Conservation (phyloP, 2,329 filamentous ascomycete genomes). For the Aspergillus brunneoviolaceus region DNA sequence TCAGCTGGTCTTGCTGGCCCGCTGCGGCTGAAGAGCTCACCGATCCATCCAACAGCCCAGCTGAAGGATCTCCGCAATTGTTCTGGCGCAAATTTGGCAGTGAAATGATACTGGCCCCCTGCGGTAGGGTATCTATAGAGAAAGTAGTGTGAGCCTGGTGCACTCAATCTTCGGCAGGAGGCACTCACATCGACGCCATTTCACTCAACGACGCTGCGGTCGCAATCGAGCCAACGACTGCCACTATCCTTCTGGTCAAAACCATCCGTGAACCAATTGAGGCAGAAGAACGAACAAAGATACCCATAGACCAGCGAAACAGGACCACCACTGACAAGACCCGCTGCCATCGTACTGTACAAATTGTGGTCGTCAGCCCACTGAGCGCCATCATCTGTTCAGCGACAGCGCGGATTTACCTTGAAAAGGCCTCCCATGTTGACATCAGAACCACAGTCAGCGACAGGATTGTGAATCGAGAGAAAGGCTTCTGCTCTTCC, state of each 20-base stretch:
- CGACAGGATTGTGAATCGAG: background rate
- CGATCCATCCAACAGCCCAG: too few species aligned
- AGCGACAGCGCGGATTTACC: background rate
- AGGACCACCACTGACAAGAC: conserved; percentile 9
- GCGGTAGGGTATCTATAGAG: conserved; percentile 10
- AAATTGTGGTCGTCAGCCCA: background rate
- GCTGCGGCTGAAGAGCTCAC: too few species aligned
- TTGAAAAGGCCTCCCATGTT: background rate
- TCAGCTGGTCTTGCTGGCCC: too few species aligned
- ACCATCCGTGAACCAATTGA: too few species aligned
- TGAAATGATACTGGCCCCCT: conserved; percentile 14
- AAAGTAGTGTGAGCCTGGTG: background rate
- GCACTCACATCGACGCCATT: conserved; percentile 10
- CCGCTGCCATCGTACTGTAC: conserved; percentile 1
- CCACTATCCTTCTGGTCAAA: conserved; percentile 3
- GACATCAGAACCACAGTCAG: background rate
- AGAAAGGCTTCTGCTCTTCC: background rate
- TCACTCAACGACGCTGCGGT: conserved; percentile 11
- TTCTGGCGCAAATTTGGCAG: conserved; percentile 4
- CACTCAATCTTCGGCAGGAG: background rate
- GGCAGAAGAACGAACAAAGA: background rate
- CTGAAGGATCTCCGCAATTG: too few species aligned
- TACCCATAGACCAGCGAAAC: conserved; percentile 12
- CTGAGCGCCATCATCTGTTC: background rate
- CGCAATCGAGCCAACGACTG: background rate